Evolutionary conservation across 108 stramenopile species (phyloP).

Genomic region (Skeletonema tropicum): DNA sequence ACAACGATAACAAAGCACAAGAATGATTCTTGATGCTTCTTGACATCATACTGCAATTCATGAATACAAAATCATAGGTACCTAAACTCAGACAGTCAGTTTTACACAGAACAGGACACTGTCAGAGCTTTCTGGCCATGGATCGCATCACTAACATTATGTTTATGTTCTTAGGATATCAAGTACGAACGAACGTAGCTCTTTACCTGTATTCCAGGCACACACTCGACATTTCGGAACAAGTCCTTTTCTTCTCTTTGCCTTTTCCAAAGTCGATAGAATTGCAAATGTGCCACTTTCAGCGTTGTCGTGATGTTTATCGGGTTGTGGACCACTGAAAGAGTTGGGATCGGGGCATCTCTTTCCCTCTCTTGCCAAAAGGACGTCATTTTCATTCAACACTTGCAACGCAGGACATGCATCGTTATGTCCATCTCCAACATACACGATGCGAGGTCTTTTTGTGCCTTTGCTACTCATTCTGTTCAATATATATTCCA

Average conservation of each 20-base stretch:
- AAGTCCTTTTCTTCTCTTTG: conserved; percentile 16
- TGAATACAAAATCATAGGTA: too few relatives aligned
- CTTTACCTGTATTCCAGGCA: conserved; percentile 33
- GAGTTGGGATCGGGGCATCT: conserved; percentile 32
- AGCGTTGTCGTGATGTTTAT: conserved; percentile 11
- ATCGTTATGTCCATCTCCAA: conserved; percentile 54
- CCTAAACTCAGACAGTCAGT: too few relatives aligned
- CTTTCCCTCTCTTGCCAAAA: conserved; percentile 39
- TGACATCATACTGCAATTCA: too few relatives aligned
- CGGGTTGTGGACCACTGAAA: conserved; percentile 23
- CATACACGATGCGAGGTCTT: conserved; percentile 39
- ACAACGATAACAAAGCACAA: not conserved
- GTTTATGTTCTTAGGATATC: conserved; percentile 14
- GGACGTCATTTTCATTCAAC: conserved; percentile 29
- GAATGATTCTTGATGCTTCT: too few relatives aligned
- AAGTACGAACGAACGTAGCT: conserved; percentile 20
- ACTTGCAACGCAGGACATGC: conserved; percentile 51
- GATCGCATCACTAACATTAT: too few relatives aligned
- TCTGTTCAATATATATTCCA: conserved; percentile 32
- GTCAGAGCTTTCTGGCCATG: too few relatives aligned
- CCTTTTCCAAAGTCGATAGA: conserved; percentile 32
- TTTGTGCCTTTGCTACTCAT: not conserved
- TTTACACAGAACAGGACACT: too few relatives aligned
- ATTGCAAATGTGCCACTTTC: conserved; percentile 14
- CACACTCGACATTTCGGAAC: conserved; percentile 30